Conservation (phyloP, 164 flowering plant genomes). For the Hamamelis virginiana region DNA sequence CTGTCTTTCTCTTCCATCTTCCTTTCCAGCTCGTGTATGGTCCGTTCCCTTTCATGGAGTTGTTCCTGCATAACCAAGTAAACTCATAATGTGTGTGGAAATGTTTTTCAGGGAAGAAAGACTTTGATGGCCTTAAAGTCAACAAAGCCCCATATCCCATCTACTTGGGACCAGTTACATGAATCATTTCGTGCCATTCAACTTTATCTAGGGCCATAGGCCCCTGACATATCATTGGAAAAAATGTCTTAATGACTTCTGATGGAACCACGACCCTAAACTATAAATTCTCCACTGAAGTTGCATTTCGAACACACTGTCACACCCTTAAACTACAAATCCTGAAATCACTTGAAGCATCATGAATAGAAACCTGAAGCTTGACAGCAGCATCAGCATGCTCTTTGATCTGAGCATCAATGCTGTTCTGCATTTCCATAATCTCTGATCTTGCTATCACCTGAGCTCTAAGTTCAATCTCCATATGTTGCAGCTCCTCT, state of each 20-base stretch:
- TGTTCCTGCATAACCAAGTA: conserved; percentile 57
- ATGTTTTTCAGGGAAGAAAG: too few relatives aligned
- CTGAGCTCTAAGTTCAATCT: conserved; percentile 82
- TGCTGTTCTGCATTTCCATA: conserved; percentile 59
- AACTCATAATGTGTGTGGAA: background rate
- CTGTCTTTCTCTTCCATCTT: conserved; percentile 82
- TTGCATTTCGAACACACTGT: background rate
- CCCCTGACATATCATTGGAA: too few relatives aligned
- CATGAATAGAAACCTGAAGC: conserved; percentile 57
- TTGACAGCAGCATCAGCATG: conserved; percentile 49
- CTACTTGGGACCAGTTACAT: too few relatives aligned
- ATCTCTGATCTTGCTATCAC: conserved; percentile 66
- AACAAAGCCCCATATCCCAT: too few relatives aligned
- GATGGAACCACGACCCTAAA: too few relatives aligned
- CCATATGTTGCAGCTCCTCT: conserved; percentile 76
- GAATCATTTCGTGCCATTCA: too few relatives aligned
- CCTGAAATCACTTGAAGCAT: background rate
- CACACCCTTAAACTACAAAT: background rate
- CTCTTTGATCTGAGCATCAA: conserved; percentile 70
- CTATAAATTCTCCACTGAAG: background rate
- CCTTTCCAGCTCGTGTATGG: conserved; percentile 61
- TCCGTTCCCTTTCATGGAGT: conserved; percentile 66
- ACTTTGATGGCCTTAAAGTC: too few relatives aligned
- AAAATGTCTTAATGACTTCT: too few relatives aligned
- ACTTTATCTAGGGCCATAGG: too few relatives aligned